Evolutionary conservation across 768 basidiomycete genomes (phyloP).

Genomic region (Phallus indusiatus): DNA sequence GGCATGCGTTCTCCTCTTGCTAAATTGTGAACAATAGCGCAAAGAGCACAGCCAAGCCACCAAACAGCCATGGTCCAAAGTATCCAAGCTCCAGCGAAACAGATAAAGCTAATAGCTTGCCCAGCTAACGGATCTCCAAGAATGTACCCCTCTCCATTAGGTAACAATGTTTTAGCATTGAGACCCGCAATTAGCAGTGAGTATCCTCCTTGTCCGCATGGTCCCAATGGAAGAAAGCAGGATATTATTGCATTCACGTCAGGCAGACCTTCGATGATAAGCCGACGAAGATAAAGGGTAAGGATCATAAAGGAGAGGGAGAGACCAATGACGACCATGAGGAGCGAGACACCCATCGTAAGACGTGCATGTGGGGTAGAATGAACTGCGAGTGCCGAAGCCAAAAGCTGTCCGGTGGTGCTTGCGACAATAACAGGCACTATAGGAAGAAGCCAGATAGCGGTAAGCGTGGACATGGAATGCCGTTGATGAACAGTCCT

Average conservation of each 20-base stretch:
- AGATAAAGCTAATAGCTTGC: constrained; percentile 34
- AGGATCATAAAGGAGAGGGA: constrained; percentile 57
- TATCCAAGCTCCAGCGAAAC: constrained; percentile 38
- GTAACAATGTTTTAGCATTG: constrained; percentile 30
- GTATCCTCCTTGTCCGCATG: constrained; percentile 59
- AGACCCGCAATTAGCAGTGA: constrained; percentile 48
- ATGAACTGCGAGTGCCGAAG: constrained; percentile 35
- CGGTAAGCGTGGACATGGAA: constrained; percentile 43
- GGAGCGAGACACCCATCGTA: constrained; percentile 44
- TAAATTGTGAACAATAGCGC: constrained; percentile 37
- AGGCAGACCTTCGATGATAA: constrained; percentile 48
- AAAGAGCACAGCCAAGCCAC: constrained; percentile 50
- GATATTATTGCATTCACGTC: constrained; percentile 40
- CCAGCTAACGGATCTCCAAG: constrained; percentile 26
- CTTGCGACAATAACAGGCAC: constrained; percentile 65
- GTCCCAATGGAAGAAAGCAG: constrained; percentile 66
- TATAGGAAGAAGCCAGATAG: constrained; percentile 67
- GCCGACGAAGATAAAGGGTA: constrained; percentile 50
- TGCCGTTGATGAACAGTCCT: constrained; percentile 55
- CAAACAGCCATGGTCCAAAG: constrained; percentile 56
- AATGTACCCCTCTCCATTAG: constrained; percentile 26
- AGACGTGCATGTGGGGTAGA: constrained; percentile 41
- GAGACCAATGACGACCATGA: constrained; percentile 48
- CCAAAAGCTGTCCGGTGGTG: constrained; percentile 55
- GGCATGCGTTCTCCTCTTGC: constrained; percentile 29